phyloP scores from a whole-genome alignment of 148 eudicot species.

The Nyssa sinensis region DNA sequence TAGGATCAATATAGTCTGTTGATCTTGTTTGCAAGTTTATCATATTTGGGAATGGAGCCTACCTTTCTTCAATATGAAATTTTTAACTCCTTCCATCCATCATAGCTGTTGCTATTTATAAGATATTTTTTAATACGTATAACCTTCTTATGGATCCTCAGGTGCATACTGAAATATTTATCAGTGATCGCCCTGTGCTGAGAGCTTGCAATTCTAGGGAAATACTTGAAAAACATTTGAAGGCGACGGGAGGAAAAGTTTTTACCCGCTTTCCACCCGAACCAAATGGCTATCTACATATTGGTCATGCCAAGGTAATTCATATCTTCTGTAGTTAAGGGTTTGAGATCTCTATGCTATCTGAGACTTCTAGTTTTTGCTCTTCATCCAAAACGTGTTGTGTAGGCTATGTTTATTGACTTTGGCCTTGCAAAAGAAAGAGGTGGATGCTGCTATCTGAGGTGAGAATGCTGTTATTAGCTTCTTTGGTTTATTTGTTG shows the following conservation, averaged over 20 bases:
- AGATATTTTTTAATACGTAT: background rate
- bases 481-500: background rate
- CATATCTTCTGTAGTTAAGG: conserved; percentile 1
- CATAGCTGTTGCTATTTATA: conserved; percentile 11
- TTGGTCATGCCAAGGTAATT: conserved; percentile 96
- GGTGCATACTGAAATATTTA: conserved; percentile 94
- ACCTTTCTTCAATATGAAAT: background rate
- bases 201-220: conserved; percentile 84
- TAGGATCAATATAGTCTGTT: no score
- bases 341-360: conserved; percentile 5
- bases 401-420: conserved; percentile 93
- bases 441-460: conserved; percentile 85
- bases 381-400: conserved; percentile 12
- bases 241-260: conserved; percentile 79
- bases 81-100: background rate
- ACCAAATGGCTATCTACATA: conserved; percentile 97
- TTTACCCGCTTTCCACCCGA: conserved; percentile 94
- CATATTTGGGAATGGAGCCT: background rate
- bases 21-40: background rate
- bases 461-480: conserved; percentile 39
- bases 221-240: conserved; percentile 73
- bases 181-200: conserved; percentile 69
- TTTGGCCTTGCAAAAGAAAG: conserved; percentile 96
- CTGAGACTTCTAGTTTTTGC: conserved; percentile 3
- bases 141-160: conserved; percentile 25